phyloP scores from a whole-genome alignment of 2,329 filamentous ascomycete species.

The Bipolaris zeicola region DNA sequence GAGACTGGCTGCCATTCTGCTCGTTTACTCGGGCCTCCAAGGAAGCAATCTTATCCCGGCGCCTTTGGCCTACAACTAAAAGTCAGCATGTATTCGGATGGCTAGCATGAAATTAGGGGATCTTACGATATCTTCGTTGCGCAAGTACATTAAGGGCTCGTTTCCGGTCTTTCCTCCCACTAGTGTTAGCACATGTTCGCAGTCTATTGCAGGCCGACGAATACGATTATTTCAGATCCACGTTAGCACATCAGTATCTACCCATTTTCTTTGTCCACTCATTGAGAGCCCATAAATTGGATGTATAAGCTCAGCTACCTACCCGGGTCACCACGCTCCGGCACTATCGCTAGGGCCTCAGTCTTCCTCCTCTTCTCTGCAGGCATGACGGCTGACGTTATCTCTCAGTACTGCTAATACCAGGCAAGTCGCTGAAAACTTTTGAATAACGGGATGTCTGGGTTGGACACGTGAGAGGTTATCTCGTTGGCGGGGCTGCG shows the following conservation, averaged over 20 bases:
- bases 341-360: not conserved
- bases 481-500: not conserved
- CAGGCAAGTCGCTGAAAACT: not conserved
- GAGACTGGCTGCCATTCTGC: not conserved
- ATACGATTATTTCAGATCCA: not conserved
- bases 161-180: not conserved
- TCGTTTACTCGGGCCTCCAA: not conserved
- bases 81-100: not conserved
- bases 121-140: conserved; percentile 9
- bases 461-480: not conserved
- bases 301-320: not conserved
- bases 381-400: not conserved
- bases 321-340: not conserved
- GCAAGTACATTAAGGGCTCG: conserved; percentile 4
- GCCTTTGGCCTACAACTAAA: not conserved
- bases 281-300: not conserved
- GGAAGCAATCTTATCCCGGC: not conserved
- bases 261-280: not conserved
- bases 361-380: not conserved
- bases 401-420: not conserved
- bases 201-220: not conserved
- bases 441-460: not conserved
- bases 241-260: not conserved
- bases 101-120: not conserved
- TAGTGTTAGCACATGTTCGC: not conserved